Evolutionary conservation across 495 filamentous ascomycete genomes (phyloP).

Genomic region (Talaromyces stipitatus): DNA sequence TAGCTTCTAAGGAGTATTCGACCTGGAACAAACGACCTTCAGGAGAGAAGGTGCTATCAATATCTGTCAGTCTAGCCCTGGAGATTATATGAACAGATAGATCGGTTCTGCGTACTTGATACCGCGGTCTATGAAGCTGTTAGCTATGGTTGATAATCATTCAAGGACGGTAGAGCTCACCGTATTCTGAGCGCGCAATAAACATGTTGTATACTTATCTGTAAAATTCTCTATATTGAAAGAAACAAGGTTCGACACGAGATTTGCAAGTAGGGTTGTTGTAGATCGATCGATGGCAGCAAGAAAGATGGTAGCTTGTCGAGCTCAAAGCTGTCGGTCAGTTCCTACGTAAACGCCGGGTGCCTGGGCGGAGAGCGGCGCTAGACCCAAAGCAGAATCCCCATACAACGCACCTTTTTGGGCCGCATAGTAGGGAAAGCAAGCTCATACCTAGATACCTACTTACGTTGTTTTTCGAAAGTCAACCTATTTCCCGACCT

Average conservation of each 20-base stretch:
- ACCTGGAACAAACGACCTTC: conserved; percentile 99
- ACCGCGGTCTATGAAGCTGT: conserved; percentile 70
- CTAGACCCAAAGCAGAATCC: conserved; percentile 6
- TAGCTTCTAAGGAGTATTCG: conserved; percentile 99
- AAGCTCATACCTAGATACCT: neutral
- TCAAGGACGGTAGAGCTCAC: conserved; percentile 45
- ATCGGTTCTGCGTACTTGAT: conserved; percentile 70
- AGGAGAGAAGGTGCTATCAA: conserved; percentile 90
- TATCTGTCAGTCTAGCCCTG: neutral
- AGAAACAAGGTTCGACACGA: conserved; percentile 2
- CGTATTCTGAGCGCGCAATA: conserved; percentile 99
- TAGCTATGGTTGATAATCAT: conserved; percentile 28
- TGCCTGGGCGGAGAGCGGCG: conserved; percentile 8
- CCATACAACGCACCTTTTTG: neutral
- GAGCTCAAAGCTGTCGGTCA: conserved; percentile 6
- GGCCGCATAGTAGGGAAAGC: no score
- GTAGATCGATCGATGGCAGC: neutral
- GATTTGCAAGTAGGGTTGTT: neutral
- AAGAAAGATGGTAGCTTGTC: conserved; percentile 3
- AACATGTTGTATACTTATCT: conserved; percentile 66
- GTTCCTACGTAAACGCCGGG: conserved; percentile 7
- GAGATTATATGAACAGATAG: neutral
- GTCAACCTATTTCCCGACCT: neutral
- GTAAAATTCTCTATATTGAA: neutral
- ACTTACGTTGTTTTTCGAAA: neutral